Base-by-base conservation (phyloP, 371 early-diverging fungal species). In the Aphelidium insulamus region DNA sequence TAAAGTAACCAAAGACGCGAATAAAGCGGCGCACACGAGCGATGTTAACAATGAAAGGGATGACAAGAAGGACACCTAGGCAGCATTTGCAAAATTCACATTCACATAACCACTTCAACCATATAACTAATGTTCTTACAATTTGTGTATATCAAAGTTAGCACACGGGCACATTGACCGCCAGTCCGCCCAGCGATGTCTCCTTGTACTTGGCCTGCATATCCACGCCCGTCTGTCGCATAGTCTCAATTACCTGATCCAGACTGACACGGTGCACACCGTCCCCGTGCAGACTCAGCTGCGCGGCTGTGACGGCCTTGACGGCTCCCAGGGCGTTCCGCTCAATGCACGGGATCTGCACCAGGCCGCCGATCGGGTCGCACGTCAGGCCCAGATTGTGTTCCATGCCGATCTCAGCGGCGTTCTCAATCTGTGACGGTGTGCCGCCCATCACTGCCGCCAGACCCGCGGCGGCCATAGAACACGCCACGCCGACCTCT, bases 141-240 rank as follows among this genome's bases (percentile, higher is more conserved):
- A 34, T 10, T 33, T n/a, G n/a, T n/a, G n/a, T n/a, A n/a, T n/a
- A n/a, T n/a, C n/a, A n/a, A n/a, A n/a, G n/a, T 50, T 68, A 84
- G 50, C 85, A 84, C 5, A 80, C 44, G 14, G 83, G 78, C 2
- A 81, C 80, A 48, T 79, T 80, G 32, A 85, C 82, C 21, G 83
- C 83, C 32, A 88, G 62, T 27, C 88, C 88, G 30, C 86, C 88
- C 45, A 77, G 78, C 14, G 78, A 77, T 0, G 91, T 91, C 50
- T 91, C 91, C 55, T 86, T 87, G 62, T 91, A 91, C 50, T 87
- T 87, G 41, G 67, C 69, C 72, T 71, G 69, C 86, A 87, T 87
- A 45, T 87, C 88, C 6, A 72, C 46, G 41, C 88, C 76, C 1
- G 91, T 90, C 54, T 85, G 83, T 12, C 86, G 69, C 91, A 90